phyloP scores from a whole-genome alignment of 2,329 filamentous ascomycete genomes.

The Aspergillus sp. region DNA sequence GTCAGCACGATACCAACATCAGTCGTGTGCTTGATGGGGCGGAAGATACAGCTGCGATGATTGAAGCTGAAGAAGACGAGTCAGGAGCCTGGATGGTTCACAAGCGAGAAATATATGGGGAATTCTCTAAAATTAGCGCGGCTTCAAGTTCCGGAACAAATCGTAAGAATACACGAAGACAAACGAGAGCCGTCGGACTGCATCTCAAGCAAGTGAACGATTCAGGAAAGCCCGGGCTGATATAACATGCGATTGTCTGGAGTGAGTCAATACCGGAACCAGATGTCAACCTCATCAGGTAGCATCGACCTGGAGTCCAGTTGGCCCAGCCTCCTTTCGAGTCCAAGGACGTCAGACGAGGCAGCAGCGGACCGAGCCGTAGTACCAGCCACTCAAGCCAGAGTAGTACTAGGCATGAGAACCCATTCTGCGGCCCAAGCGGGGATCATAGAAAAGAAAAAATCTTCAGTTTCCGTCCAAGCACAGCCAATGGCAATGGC shows the following conservation, averaged over 20 bases:
- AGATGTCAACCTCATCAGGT: constrained; percentile 9
- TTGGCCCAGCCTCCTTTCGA: constrained; percentile 7
- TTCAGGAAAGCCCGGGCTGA: constrained; percentile 16
- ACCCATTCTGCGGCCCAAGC: constrained; percentile 8
- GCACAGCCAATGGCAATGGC: constrained; percentile 7
- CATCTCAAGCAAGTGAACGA: constrained; percentile 18
- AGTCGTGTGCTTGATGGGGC: too few relatives aligned
- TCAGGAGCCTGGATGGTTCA: constrained; percentile 10
- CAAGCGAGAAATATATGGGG: constrained; percentile 7
- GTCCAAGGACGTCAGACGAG: constrained; percentile 12
- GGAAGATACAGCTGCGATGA: too few relatives aligned
- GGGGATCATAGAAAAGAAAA: constrained; percentile 7
- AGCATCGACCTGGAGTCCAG: constrained; percentile 3
- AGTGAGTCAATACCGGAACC: constrained; percentile 9
- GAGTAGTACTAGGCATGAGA: constrained; percentile 8
- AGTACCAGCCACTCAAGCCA: constrained; percentile 8
- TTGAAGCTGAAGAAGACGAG: constrained; percentile 10
- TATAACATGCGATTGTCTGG: constrained; percentile 12
- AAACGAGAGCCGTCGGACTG: constrained; percentile 10
- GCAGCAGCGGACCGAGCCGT: constrained; percentile 16
- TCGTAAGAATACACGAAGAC: constrained; percentile 23
- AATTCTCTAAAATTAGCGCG: constrained; percentile 8
- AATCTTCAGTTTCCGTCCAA: constrained; percentile 5
- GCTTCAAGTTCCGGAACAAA: constrained; percentile 19
- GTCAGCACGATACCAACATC: constrained; percentile 18